These are phyloP conservation scores for Aspergillus glaucus DNA, from an alignment of 2,329 filamentous ascomycete species.

Conservation along the genomic window DNA sequence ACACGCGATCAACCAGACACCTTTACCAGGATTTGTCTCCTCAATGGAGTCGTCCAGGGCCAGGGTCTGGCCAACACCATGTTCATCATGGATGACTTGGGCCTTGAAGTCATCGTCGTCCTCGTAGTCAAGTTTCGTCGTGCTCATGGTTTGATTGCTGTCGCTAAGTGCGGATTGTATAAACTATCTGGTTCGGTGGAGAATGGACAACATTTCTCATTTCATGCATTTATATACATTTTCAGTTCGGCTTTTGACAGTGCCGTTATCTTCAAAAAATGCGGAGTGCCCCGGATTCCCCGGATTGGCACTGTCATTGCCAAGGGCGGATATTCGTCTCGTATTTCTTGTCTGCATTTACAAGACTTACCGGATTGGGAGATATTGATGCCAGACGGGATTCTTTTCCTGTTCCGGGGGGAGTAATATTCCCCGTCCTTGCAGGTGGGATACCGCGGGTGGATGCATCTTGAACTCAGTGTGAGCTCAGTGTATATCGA, in stretches of 20 bases:
- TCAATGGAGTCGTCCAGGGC: conserved; percentile 12
- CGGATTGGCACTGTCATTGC: background rate
- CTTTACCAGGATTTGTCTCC: conserved; percentile 5
- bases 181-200: too few relatives aligned
- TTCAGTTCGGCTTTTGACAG: background rate
- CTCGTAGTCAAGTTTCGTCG: background rate
- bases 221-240: background rate
- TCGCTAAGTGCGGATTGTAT: too few relatives aligned
- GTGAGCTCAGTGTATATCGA: background rate
- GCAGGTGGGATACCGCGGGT: background rate
- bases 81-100: conserved; percentile 1
- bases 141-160: background rate
- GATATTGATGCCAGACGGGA: background rate
- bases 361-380: background rate
- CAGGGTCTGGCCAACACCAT: background rate
- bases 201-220: background rate
- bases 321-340: too few relatives aligned
- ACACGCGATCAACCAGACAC: conserved; percentile 12
- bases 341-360: too few relatives aligned
- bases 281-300: background rate
- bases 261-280: background rate
- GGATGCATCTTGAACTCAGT: background rate
- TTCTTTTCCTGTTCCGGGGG: background rate
- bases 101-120: background rate
- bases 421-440: conserved; percentile 15